Conservation (phyloP, 140 eudicot genomes). For the Senecio squalidus region DNA sequence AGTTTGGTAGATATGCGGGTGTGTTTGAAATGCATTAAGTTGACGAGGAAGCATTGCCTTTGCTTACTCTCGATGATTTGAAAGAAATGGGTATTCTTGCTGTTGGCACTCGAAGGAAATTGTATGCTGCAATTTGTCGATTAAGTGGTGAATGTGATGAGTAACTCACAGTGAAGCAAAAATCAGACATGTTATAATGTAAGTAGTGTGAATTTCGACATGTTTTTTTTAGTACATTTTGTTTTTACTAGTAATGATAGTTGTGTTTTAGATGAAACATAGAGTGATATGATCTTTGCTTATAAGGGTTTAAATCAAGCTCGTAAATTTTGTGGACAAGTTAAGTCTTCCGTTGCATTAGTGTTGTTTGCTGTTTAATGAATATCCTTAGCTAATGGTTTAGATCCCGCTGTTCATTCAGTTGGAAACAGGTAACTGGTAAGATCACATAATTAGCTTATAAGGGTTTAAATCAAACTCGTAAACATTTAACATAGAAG, state of each 20-base stretch:
- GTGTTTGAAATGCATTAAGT: constrained; percentile 48
- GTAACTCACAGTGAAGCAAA: constrained; percentile 3
- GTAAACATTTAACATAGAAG: too few relatives aligned
- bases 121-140: constrained; percentile 39
- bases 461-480: background rate
- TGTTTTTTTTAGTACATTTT: constrained; percentile 16
- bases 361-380: too few relatives aligned
- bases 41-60: constrained; percentile 42
- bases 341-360: too few relatives aligned
- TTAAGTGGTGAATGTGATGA: constrained; percentile 21
- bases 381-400: too few relatives aligned
- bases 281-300: constrained; percentile 1
- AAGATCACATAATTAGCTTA: too few relatives aligned
- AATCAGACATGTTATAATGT: constrained; percentile 23
- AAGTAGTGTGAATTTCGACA: constrained; percentile 20
- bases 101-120: constrained; percentile 41
- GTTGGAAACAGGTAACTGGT: too few relatives aligned
- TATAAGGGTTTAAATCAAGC: background rate
- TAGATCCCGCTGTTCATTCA: too few relatives aligned
- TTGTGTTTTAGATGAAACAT: constrained; percentile 23
- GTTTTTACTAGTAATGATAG: constrained; percentile 20
- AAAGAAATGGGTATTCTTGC: constrained; percentile 50
- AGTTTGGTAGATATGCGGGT: constrained; percentile 36
- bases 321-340: background rate
- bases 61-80: constrained; percentile 43